Base-by-base conservation (phyloP, 805 yeast species). In the Yarrowia yakushimensis region DNA sequence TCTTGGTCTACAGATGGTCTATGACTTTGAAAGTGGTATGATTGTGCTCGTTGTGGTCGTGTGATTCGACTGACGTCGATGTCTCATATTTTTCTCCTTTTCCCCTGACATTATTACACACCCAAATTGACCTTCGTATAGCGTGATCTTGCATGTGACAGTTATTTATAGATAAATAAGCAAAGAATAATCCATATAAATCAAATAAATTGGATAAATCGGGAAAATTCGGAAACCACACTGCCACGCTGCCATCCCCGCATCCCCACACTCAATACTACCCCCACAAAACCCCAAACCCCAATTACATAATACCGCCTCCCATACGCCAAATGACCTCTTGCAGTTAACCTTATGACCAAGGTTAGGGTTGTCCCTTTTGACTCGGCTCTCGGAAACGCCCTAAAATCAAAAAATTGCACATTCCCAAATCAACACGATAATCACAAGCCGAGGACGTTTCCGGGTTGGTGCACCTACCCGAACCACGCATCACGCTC, bases 381-480 rank as follows among this genome's bases (percentile, higher is more conserved):
- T 45, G 52, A 45, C 52, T 30, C 52, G 52, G 52, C 52, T 13
- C 52, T 45, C 52, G 52, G n/a, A n/a, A n/a, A n/a, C n/a, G n/a
- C n/a, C n/a, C n/a, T n/a, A n/a, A n/a, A n/a, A n/a, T n/a, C n/a
- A n/a, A n/a, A 33, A 30, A 18, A 4, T 10, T 15, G 25, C 15
- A 20, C 52, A 45, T 45, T 45, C 52, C 15, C 18, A 12, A 36
- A 45, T 45, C 52, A n/a, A 27, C 48, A 27, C 48, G 48, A 27
- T 12, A 41, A 41, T n/a, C 46, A n/a, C 7, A 22, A 25, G 8
- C n/a, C n/a, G n/a, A n/a, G n/a, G n/a, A n/a, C n/a, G n/a, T n/a
- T n/a, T n/a, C n/a, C n/a, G n/a, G n/a, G n/a, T n/a, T n/a, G n/a
- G n/a, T n/a, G n/a, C n/a, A n/a, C n/a, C n/a, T n/a, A n/a, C n/a